Conservation (phyloP, 441 rosid species). For the Sinapis alba region DNA sequence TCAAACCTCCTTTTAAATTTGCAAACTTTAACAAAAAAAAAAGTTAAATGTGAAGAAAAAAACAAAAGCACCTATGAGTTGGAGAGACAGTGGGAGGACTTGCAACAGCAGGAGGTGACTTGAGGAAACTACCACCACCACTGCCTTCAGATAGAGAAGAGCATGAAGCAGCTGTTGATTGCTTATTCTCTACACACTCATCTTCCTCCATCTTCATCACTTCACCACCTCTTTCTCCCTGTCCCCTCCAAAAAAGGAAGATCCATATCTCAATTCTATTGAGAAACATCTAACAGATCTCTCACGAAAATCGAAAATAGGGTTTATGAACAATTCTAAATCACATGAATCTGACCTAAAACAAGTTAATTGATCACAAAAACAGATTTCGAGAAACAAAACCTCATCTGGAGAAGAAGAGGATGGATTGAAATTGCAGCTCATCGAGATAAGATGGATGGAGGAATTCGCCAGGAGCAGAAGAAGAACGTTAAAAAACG, state of each 20-base stretch:
- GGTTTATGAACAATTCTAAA: slow-evolving; percentile 44
- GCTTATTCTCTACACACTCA: slow-evolving; percentile 83
- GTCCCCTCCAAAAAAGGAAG: too few species aligned
- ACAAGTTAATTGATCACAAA: slow-evolving; percentile 27
- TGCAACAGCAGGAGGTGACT: slow-evolving; percentile 67
- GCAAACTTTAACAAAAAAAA: background rate
- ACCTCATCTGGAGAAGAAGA: slow-evolving; percentile 51
- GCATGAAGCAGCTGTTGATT: slow-evolving; percentile 70
- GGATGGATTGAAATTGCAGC: slow-evolving; percentile 64
- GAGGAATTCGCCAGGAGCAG: slow-evolving; percentile 21
- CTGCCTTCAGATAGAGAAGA: slow-evolving; percentile 87
- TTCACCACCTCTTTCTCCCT: slow-evolving; percentile 61
- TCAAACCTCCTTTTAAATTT: background rate
- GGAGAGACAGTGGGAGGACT: slow-evolving; percentile 77
- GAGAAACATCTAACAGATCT: slow-evolving; percentile 59
- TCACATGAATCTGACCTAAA: background rate
- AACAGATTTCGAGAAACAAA: slow-evolving; percentile 14
- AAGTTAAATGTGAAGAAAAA: background rate
- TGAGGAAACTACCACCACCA: slow-evolving; percentile 56
- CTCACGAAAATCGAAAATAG: slow-evolving; percentile 45
- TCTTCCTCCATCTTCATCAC: slow-evolving; percentile 58
- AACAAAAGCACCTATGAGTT: slow-evolving; percentile 49
- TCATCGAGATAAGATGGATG: slow-evolving; percentile 42
- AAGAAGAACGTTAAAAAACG: slow-evolving; percentile 7
- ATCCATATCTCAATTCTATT: slow-evolving; percentile 41